Conservation (phyloP, 208 protist species). For the Wallacemonas sp. region DNA sequence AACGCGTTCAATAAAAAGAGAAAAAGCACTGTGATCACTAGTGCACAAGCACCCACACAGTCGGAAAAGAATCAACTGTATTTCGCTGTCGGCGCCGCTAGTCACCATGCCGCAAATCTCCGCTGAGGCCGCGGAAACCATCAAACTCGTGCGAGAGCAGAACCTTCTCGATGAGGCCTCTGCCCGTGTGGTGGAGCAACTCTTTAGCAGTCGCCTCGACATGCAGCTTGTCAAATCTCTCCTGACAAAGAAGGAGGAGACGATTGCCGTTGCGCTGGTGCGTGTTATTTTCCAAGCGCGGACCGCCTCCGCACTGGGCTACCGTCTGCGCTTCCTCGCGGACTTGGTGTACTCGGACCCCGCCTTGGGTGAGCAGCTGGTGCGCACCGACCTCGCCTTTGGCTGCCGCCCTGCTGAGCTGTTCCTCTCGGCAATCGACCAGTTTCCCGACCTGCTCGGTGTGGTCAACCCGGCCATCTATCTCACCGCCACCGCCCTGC, state of each 20-base stretch:
- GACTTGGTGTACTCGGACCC: slow-evolving; percentile 55
- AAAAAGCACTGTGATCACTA: no score
- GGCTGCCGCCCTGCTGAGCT: slow-evolving; percentile 41
- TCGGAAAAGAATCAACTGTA: slow-evolving; percentile 2
- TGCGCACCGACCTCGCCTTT: slow-evolving; percentile 38
- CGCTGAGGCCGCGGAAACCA: slow-evolving; percentile 57
- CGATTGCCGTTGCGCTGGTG: slow-evolving; percentile 60
- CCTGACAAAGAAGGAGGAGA: slow-evolving; percentile 46
- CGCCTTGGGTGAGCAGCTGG: slow-evolving; percentile 51
- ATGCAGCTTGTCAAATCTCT: slow-evolving; percentile 54
- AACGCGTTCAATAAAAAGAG: no score
- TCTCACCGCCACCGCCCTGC: slow-evolving; percentile 65
- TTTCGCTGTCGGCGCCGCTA: slow-evolving; percentile 9
- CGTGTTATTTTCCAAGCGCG: slow-evolving; percentile 40
- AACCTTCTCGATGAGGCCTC: slow-evolving; percentile 57
- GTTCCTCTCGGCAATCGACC: slow-evolving; percentile 48
- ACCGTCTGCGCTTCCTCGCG: slow-evolving; percentile 74
- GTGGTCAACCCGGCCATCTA: slow-evolving; percentile 75
- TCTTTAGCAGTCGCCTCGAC: slow-evolving; percentile 66
- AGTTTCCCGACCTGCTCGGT: slow-evolving; percentile 38
- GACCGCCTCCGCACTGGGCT: slow-evolving; percentile 51
- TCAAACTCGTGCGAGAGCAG: slow-evolving; percentile 64
- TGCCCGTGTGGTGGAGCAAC: slow-evolving; percentile 69
- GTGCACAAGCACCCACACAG: no score
- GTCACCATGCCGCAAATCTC: slow-evolving; percentile 60